These are phyloP conservation scores for Magnusiomyces suaveolens DNA, from an alignment of 1,139 yeast genomes.

Conservation along the genomic window DNA sequence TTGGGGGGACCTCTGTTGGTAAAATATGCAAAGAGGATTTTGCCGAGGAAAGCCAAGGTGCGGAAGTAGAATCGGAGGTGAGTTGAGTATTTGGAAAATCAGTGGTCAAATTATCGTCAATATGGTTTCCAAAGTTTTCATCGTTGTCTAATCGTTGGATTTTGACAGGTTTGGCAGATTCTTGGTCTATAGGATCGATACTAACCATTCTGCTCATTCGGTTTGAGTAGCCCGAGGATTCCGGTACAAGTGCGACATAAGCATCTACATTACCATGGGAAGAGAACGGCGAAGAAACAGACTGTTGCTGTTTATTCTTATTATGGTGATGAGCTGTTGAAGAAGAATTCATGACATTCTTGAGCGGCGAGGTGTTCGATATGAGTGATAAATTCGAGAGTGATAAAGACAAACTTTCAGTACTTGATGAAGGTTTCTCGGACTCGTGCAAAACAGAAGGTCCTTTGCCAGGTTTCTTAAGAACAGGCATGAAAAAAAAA, in stretches of 20 bases:
- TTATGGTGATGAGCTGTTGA: background rate
- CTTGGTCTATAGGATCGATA: background rate
- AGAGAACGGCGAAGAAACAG: background rate
- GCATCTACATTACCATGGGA: background rate
- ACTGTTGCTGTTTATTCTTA: background rate
- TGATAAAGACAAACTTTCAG: background rate
- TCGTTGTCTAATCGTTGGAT: background rate
- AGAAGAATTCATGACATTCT: background rate
- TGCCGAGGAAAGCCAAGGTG: conserved; percentile 1
- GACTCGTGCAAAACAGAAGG: background rate
- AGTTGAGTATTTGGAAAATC: background rate
- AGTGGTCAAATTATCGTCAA: no score
- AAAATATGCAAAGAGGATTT: background rate
- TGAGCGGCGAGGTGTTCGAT: background rate
- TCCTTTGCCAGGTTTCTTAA: background rate
- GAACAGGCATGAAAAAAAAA: no score
- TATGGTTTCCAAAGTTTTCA: background rate
- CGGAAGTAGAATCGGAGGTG: conserved; percentile 1
- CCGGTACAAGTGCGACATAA: background rate
- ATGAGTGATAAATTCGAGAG: background rate
- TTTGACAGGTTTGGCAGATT: conserved; percentile 1
- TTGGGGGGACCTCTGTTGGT: no score
- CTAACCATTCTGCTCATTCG: background rate
- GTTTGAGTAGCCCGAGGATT: background rate
- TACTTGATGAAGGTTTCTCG: background rate